phyloP scores from a whole-genome alignment of 768 basidiomycete species.

The Leccinum broughii region DNA sequence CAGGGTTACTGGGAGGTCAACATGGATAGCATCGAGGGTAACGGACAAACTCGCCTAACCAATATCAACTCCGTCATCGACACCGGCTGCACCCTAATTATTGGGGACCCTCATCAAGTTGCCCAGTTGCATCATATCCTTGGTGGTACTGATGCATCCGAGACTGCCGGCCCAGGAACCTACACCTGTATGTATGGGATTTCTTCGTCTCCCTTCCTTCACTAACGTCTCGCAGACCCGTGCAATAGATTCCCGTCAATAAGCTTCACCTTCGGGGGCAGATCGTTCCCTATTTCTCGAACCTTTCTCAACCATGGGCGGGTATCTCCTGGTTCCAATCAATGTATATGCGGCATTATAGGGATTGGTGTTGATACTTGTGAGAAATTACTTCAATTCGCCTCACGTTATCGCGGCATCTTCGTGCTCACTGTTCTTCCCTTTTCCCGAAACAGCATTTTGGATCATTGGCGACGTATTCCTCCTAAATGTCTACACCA shows the following conservation, averaged over 20 bases:
- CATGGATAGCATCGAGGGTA: constrained; percentile 7
- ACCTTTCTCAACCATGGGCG: too few species aligned
- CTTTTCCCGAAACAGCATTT: background rate
- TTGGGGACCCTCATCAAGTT: constrained; percentile 13
- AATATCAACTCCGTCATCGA: constrained; percentile 13
- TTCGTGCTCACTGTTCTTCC: background rate
- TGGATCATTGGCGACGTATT: background rate
- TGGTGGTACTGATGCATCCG: constrained; percentile 25
- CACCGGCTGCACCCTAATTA: constrained; percentile 22
- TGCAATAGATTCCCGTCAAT: too few species aligned
- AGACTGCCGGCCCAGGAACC: constrained; percentile 22
- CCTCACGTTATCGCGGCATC: background rate
- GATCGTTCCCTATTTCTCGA: too few species aligned
- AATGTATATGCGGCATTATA: too few species aligned
- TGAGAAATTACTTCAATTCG: too few species aligned
- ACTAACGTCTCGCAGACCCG: too few species aligned
- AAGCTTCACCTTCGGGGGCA: too few species aligned
- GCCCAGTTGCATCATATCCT: constrained; percentile 20
- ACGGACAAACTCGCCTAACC: background rate
- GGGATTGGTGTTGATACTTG: too few species aligned
- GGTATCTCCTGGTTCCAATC: too few species aligned
- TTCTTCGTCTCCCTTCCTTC: too few species aligned
- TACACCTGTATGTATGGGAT: constrained; percentile 27
- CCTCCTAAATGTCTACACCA: background rate
- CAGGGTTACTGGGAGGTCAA: constrained; percentile 23